Evolutionary conservation across 495 filamentous ascomycete genomes (phyloP).

Genomic region (Barbatosphaeria neglecta): DNA sequence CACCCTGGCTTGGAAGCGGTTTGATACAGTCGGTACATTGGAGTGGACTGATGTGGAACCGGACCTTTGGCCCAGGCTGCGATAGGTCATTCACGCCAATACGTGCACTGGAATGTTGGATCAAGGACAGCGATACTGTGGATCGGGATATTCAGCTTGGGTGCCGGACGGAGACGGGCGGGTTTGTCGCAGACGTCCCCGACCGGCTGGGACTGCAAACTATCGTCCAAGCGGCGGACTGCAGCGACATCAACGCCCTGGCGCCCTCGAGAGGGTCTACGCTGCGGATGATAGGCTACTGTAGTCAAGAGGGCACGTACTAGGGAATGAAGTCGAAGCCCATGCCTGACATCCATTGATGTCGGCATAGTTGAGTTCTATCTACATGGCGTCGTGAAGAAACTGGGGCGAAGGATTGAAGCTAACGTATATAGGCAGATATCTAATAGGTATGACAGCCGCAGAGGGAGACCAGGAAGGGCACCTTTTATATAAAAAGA

Average conservation of each 20-base stretch:
- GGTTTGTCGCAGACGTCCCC: background rate
- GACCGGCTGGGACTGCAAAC: background rate
- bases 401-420: too few relatives aligned
- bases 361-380: too few relatives aligned
- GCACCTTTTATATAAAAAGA: too few relatives aligned
- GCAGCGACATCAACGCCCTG: background rate
- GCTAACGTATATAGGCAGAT: too few relatives aligned
- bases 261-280: background rate
- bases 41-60: conserved; percentile 2
- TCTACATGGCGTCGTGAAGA: too few relatives aligned
- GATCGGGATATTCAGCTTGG: background rate
- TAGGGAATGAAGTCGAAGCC: too few relatives aligned
- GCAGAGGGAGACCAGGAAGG: too few relatives aligned
- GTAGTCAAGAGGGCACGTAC: too few relatives aligned
- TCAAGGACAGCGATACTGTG: background rate
- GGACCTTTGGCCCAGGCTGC: conserved; percentile 4
- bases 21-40: background rate
- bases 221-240: background rate
- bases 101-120: background rate
- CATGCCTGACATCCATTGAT: too few relatives aligned
- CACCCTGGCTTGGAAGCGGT: conserved; percentile 1
- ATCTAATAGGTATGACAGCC: too few relatives aligned
- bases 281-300: background rate
- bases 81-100: background rate
- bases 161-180: background rate